Evolutionary conservation across 306 rosid species (phyloP).

Genomic region (Acacia crassicarpa): DNA sequence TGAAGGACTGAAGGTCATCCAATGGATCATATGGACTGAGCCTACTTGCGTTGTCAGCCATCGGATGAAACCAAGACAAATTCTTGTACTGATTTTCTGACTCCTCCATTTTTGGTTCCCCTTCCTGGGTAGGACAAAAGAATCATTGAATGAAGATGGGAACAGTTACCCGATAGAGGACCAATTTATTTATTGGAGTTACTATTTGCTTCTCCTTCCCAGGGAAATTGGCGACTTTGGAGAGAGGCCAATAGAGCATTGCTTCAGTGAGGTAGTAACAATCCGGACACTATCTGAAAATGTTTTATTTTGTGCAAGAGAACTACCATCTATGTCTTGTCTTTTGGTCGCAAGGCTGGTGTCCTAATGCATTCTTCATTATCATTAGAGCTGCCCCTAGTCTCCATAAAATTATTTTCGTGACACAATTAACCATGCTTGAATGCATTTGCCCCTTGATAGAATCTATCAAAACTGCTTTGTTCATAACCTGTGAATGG

Average conservation of each 20-base stretch:
- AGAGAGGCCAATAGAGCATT: constrained; percentile 20
- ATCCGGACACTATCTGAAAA: neutral
- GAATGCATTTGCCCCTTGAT: neutral
- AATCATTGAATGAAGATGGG: constrained; percentile 6
- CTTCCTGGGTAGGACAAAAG: neutral
- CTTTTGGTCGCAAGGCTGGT: neutral
- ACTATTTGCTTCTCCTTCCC: neutral
- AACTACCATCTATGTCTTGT: neutral
- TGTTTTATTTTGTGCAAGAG: neutral
- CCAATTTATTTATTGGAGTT: neutral
- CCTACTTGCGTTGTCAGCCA: constrained; percentile 2
- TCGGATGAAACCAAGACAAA: constrained; percentile 5
- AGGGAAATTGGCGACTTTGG: neutral
- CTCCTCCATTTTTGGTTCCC: neutral
- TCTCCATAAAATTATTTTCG: neutral
- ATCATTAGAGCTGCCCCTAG: neutral
- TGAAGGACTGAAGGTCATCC: constrained; percentile 11
- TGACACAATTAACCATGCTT: neutral
- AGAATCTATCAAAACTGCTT: neutral
- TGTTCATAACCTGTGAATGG: too few relatives aligned
- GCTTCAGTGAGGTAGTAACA: constrained; percentile 17
- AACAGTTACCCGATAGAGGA: neutral
- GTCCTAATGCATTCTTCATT: neutral
- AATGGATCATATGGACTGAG: constrained; percentile 9
- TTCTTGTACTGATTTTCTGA: constrained; percentile 13